Evolutionary conservation across 2,329 filamentous ascomycete genomes (phyloP).

Genomic region (Drechslerella stenobrocha): DNA sequence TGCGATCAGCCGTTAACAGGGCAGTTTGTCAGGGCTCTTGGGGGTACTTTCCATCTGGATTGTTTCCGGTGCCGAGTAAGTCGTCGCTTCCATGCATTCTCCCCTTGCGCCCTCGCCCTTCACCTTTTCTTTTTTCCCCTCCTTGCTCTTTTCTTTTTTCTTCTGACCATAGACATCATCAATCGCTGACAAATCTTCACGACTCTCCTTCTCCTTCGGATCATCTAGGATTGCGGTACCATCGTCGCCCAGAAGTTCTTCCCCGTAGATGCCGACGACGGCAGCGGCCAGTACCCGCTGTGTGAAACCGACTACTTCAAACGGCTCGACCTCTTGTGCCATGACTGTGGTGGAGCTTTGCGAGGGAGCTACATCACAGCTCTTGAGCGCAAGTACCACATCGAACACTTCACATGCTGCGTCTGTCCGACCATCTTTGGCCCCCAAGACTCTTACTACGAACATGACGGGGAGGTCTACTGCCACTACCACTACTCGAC

Average conservation of each 20-base stretch:
- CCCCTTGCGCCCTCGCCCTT: conserved; percentile 1
- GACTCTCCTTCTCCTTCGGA: neutral
- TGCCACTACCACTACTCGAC: conserved; percentile 99
- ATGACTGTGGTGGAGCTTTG: conserved; percentile 86
- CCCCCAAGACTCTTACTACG: conserved; percentile 97
- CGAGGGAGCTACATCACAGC: conserved; percentile 98
- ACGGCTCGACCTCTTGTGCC: conserved; percentile 84
- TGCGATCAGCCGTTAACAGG: conserved; percentile 85
- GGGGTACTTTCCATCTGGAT: conserved; percentile 92
- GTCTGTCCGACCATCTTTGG: conserved; percentile 97
- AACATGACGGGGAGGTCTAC: conserved; percentile 93
- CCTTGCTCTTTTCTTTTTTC: conserved; percentile 15
- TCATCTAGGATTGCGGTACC: conserved; percentile 83
- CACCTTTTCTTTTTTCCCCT: conserved; percentile 1
- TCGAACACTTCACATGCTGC: conserved; percentile 98
- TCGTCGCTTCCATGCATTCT: conserved; percentile 50
- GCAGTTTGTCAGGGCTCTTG: conserved; percentile 91
- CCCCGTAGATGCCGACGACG: conserved; percentile 87
- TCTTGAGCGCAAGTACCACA: conserved; percentile 96
- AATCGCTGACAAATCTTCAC: neutral
- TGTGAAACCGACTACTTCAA: conserved; percentile 99
- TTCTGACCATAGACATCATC: neutral
- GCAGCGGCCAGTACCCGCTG: conserved; percentile 80
- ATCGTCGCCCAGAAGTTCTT: conserved; percentile 99
- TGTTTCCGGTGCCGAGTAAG: conserved; percentile 96